Evolutionary conservation across 2,329 filamentous ascomycete species (phyloP).

Genomic region (Hymenoscyphus fraxineus): DNA sequence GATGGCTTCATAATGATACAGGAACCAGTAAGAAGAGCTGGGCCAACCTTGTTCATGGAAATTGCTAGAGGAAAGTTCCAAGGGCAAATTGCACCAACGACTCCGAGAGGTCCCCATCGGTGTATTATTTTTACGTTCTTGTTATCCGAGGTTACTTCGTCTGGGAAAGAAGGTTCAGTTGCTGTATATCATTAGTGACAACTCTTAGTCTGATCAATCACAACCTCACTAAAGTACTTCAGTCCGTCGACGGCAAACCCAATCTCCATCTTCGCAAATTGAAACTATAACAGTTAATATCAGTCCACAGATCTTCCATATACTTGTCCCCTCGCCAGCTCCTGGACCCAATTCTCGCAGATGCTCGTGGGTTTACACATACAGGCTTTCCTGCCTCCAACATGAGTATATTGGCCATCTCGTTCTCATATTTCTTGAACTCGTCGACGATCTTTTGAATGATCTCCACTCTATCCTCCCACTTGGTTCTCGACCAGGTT

Average conservation of each 20-base stretch:
- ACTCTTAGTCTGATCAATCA: not conserved
- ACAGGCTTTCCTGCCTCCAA: slow-evolving; percentile 52
- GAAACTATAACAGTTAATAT: slow-evolving; percentile 9
- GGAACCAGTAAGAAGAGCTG: slow-evolving; percentile 49
- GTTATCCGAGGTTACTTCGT: slow-evolving; percentile 21
- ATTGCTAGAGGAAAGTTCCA: slow-evolving; percentile 56
- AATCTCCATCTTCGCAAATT: slow-evolving; percentile 17
- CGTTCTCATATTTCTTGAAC: slow-evolving; percentile 19
- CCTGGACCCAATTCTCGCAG: not conserved
- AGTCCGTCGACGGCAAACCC: slow-evolving; percentile 7
- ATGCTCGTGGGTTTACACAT: not conserved
- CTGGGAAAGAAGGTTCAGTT: slow-evolving; percentile 7
- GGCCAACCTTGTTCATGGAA: slow-evolving; percentile 47
- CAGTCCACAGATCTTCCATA: slow-evolving; percentile 28
- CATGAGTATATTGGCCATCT: slow-evolving; percentile 44
- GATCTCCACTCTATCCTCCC: slow-evolving; percentile 42
- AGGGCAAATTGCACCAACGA: slow-evolving; percentile 53
- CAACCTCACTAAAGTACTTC: slow-evolving; percentile 14
- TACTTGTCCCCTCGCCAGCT: not conserved
- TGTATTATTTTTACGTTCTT: slow-evolving; percentile 38
- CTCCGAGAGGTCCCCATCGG: slow-evolving; percentile 46
- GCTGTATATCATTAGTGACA: not conserved
- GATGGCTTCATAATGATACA: slow-evolving; percentile 57
- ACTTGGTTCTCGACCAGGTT: slow-evolving; percentile 44
- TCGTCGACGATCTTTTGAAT: slow-evolving; percentile 26